Percentiles rank a stretch among this genome's conserved stretches.
Conservation (phyloP, 2,329 filamentous ascomycete species). For the Penicillium sumatraense region DNA sequence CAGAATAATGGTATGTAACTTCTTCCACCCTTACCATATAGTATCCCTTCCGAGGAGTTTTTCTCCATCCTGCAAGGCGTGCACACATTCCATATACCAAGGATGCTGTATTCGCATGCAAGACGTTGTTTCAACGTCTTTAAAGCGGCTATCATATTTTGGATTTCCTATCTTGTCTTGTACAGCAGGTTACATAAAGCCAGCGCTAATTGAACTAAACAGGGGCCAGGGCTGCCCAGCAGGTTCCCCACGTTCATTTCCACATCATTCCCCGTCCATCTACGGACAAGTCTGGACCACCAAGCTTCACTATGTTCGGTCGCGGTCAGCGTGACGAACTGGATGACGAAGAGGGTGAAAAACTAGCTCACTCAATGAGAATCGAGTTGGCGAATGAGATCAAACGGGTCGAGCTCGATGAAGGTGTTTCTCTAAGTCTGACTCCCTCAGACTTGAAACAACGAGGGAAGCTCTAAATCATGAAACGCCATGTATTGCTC, state of each 20-base stretch:
- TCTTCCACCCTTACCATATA: too few relatives aligned
- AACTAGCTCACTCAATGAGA: conserved; percentile 42
- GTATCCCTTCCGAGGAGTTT: too few relatives aligned
- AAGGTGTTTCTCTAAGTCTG: conserved; percentile 42
- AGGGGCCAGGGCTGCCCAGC: conserved; percentile 84
- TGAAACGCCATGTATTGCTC: not conserved
- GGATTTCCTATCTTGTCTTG: not conserved
- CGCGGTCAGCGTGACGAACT: conserved; percentile 52
- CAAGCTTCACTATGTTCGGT: conserved; percentile 52
- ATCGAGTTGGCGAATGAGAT: conserved; percentile 44
- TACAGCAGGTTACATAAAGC: not conserved
- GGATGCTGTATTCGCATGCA: not conserved
- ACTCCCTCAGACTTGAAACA: conserved; percentile 8
- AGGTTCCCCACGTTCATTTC: conserved; percentile 92
- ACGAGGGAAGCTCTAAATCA: conserved; percentile 28
- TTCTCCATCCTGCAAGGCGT: not conserved
- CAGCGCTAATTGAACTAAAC: conserved; percentile 12
- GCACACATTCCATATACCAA: not conserved
- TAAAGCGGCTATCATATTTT: not conserved
- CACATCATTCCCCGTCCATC: conserved; percentile 85
- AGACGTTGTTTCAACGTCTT: not conserved
- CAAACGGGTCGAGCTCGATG: conserved; percentile 36
- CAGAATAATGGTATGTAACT: conserved; percentile 77
- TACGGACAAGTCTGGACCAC: conserved; percentile 30
- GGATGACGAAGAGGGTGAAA: conserved; percentile 51